Evolutionary conservation across 164 flowering plant species (phyloP).

Genomic region (Santalum album): DNA sequence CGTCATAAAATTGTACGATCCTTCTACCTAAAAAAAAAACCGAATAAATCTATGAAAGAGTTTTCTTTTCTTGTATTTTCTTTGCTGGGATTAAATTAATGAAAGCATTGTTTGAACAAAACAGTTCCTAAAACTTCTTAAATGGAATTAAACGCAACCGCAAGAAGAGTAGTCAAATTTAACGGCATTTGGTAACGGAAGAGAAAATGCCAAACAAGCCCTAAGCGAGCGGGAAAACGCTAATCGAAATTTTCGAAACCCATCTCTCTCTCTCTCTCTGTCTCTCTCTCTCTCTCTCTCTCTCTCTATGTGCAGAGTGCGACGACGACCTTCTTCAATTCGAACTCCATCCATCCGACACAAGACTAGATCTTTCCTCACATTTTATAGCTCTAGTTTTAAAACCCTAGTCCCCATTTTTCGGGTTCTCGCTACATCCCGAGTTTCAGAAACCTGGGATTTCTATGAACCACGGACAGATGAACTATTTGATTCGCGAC

Average conservation of each 20-base stretch:
- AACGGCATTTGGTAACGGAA: too few relatives aligned
- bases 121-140: too few relatives aligned
- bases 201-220: too few relatives aligned
- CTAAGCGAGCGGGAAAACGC: constrained; percentile 16
- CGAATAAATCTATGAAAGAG: too few relatives aligned
- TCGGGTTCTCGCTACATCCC: background rate
- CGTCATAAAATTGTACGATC: too few relatives aligned
- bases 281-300: background rate
- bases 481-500: background rate
- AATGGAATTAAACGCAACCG: too few relatives aligned
- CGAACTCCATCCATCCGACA: background rate
- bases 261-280: background rate
- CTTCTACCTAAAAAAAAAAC: too few relatives aligned
- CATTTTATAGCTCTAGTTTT: background rate
- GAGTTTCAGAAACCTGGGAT: background rate
- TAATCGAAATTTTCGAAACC: background rate
- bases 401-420: background rate
- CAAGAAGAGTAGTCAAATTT: too few relatives aligned
- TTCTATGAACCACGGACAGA: background rate
- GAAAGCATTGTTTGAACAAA: too few relatives aligned
- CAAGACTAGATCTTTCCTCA: background rate
- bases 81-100: too few relatives aligned
- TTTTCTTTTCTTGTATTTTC: too few relatives aligned
- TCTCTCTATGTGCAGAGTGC: background rate
- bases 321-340: too few relatives aligned